Base-by-base conservation (phyloP, 106 monocot genomes). In the Dendrobium chrysotoxum region DNA sequence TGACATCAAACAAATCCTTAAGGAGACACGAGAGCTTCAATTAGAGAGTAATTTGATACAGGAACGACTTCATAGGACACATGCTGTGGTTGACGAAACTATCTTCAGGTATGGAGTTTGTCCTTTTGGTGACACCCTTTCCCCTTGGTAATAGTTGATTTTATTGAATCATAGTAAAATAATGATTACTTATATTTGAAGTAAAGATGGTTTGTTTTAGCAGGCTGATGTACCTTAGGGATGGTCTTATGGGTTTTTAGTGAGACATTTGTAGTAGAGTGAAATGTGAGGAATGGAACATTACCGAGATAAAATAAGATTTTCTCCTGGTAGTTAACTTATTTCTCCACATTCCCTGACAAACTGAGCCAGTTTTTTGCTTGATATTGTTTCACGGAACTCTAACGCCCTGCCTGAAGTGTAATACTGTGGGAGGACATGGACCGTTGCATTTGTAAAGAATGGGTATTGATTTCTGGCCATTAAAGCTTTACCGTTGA, bases 21-120 rank as follows among this genome's bases (percentile, higher is more conserved):
- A 67, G 81, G 87, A 87, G 70, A 87, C 83, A 44, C 79, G 88
- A 21, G 79, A 85, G 28, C 75, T 88, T 82, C 84, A 88, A 46
- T 40, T 85, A 73, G 88, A 85, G 72, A 85, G 84, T 80, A 88
- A 88, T 78, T 77, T 82, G 44, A 82, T 88, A n/a, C 82, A 78
- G 18, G 88, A 88, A 54, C 84, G 85, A 13, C 85, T 88, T 45
- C 76, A 82, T 76, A 84, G 88, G 78, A 85, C 82, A 28, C 82
- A 85, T 85, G 75, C 82, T 28, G 85, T 88, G 57, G 84, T 88
- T 84, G 82, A 85, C 44, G 88, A 88, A 77, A 77, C 76, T 76
- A 72, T 88, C 23, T 84, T 82, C 79, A 88, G 88, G 85, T 88
- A 84, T 72, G 75, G 17, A 73, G 21, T 67, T 46, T 66, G 15